Base-by-base conservation (phyloP, 2,329 filamentous ascomycete species). In the Trichoderma sp. region DNA sequence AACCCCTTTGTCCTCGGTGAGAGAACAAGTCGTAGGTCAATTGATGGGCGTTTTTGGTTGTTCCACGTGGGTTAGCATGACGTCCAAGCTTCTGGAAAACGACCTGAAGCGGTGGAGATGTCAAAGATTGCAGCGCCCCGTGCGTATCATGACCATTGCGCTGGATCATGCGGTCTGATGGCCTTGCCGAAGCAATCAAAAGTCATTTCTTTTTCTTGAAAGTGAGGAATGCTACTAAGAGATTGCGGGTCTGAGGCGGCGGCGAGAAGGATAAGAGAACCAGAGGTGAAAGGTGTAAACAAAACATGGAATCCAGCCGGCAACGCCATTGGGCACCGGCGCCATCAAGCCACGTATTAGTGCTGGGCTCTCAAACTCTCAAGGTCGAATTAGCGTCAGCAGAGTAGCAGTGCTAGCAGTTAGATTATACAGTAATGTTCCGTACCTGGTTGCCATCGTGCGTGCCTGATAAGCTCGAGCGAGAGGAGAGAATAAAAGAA, bases 61-160 rank as follows among this genome's bases (percentile, higher is more conserved):
- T 73, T 56, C 60, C 69, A 73, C 69, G 60, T 73, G 69, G 69
- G 69, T 21, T 21, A 14, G 6, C 14, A 64, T 65, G 60, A 73
- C 41, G 69, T 73, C 60, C 16, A 65, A 56, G 60, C 69, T 73
- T 73, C 69, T 65, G 29, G 69, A 73, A 73, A 12, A 56, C 41
- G 60, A 53, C 29, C 9, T 35, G 9, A 33, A 14, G 31, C 29
- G n/a, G 69, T 38, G 41, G 29, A 73, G 41, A 35, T 16, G 38
- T 14, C n/a, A 50, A 24, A 35, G 45, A 64, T 35, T 38, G 14
- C 41, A 2, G 11, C 3, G 5, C 41, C 69, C 33, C 29, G 59
- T 72, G 69, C 27, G 18, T 18, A n/a, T n/a, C 50, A 29, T 60
- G 29, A 35, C 12, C n/a, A 24, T 9, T 64, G 29, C 38, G 41